These are phyloP conservation scores for Verticillium longisporum DNA, from an alignment of 2,329 filamentous ascomycete genomes.

Conservation along the genomic window DNA sequence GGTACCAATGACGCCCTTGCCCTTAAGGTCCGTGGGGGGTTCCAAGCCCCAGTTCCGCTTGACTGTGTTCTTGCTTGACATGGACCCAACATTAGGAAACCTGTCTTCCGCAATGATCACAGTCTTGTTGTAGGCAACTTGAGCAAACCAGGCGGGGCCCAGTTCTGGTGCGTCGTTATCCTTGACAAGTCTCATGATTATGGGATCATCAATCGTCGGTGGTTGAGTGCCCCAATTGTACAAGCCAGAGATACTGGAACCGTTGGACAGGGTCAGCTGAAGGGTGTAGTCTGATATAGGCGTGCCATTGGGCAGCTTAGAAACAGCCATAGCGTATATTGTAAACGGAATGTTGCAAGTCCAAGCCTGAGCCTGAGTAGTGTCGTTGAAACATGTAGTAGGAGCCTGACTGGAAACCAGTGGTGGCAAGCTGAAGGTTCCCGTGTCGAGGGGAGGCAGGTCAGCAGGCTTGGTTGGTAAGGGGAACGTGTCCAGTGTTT, in stretches of 20 bases:
- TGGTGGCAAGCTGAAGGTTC: slow-evolving; percentile 49
- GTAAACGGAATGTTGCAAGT: slow-evolving; percentile 48
- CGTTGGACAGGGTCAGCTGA: slow-evolving; percentile 28
- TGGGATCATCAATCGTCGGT: slow-evolving; percentile 31
- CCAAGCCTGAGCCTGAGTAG: slow-evolving; percentile 53
- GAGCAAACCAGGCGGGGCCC: slow-evolving; percentile 50
- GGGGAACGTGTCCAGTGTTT: slow-evolving; percentile 42
- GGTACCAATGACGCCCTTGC: slow-evolving; percentile 26
- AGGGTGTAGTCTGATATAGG: slow-evolving; percentile 32
- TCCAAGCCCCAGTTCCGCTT: slow-evolving; percentile 5
- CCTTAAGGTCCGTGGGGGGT: slow-evolving; percentile 21
- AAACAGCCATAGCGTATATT: slow-evolving; percentile 36
- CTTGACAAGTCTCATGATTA: slow-evolving; percentile 39
- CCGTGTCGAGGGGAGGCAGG: slow-evolving; percentile 46
- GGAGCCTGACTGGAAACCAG: slow-evolving; percentile 41
- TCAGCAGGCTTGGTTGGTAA: slow-evolving; percentile 42
- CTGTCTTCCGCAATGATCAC: slow-evolving; percentile 41
- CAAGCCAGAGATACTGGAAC: slow-evolving; percentile 26
- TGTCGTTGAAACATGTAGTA: slow-evolving; percentile 50
- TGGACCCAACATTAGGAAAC: slow-evolving; percentile 18
- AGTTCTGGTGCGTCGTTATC: slow-evolving; percentile 40
- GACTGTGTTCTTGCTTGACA: slow-evolving; percentile 17
- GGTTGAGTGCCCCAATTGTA: slow-evolving; percentile 50
- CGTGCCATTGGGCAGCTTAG: slow-evolving; percentile 15
- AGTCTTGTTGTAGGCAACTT: slow-evolving; percentile 47